Base-by-base conservation (phyloP, 1,139 yeast genomes). In the Scheffersomyces stambukii region DNA sequence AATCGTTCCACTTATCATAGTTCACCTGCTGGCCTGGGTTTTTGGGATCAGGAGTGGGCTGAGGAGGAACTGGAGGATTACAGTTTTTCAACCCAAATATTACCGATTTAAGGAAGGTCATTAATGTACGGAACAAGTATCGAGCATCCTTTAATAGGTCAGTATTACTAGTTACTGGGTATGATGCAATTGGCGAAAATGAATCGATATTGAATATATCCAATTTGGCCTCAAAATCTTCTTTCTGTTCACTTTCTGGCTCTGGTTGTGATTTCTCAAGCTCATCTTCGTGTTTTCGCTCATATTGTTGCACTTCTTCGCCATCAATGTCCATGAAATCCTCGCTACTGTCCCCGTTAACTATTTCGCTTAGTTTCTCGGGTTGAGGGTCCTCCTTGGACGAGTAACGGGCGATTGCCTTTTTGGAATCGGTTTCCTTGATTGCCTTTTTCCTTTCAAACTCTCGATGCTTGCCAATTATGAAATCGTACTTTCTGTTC, bases 41-140 rank as follows among this genome's bases (percentile, higher is more conserved):
- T 25, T 75, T 74, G 7, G 84, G 77, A 32, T 74, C 73, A 2
- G 77, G 71, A 16, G 50, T 48, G 10, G 72, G 70, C 36, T 65
- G 72, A 6, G 71, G 69, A 4, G 79, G 80, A 0, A 91, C 83
- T 2, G 93, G 84, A 1, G 96, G 95, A 48, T 89, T 91, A 51
- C 95, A 88, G 34, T 80, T 80, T 50, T 88, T 88, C 42, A 93
- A 66, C 1, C 96, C 96, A 55, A 82, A 86, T 45, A 91, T 81
- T 25, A 89, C 85, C 0, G 96, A 85, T 49, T 91, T 88, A 47
- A 91, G 63, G 48, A 91, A 93, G 5, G 91, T 82, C 81, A 93
- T 77, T 33, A 93, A 64, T 6, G 95, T 88, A 42, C 93, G 77
- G 70, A 88, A 88, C 21, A 91, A 62, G 45, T 84, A 85, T 30